Evolutionary conservation across 768 basidiomycete genomes (phyloP).

Genomic region (Auricularia auricula-judae): DNA sequence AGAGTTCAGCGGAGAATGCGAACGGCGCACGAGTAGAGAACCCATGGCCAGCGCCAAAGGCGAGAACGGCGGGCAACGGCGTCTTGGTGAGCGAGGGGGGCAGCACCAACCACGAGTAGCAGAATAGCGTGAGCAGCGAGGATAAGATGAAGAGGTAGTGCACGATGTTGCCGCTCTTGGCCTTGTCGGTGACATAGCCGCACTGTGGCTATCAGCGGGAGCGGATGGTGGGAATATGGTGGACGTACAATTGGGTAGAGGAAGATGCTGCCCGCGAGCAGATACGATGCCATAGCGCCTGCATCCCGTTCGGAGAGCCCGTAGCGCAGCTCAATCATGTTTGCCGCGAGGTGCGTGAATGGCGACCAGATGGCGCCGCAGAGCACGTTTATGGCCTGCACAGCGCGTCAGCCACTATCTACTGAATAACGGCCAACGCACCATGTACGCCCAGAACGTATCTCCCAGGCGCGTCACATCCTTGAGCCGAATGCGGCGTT

Average conservation of each 20-base stretch:
- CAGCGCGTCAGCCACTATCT: too few species aligned
- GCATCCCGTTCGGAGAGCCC: slow-evolving; percentile 47
- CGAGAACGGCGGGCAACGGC: slow-evolving; percentile 48
- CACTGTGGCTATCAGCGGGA: slow-evolving; percentile 25
- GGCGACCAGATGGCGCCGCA: slow-evolving; percentile 73
- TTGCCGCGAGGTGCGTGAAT: slow-evolving; percentile 65
- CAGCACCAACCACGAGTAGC: slow-evolving; percentile 56
- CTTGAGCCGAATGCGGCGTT: slow-evolving; percentile 46
- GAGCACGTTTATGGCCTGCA: slow-evolving; percentile 48
- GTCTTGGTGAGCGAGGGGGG: slow-evolving; percentile 46
- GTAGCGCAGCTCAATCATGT: slow-evolving; percentile 63
- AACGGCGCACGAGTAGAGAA: slow-evolving; percentile 51
- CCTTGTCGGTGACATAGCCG: slow-evolving; percentile 53
- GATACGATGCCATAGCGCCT: slow-evolving; percentile 55
- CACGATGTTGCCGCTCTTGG: slow-evolving; percentile 46
- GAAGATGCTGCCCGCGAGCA: slow-evolving; percentile 56
- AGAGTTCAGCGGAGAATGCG: not conserved
- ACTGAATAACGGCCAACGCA: too few species aligned
- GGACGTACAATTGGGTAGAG: slow-evolving; percentile 55
- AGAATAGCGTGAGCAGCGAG: slow-evolving; percentile 45
- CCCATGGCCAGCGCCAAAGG: slow-evolving; percentile 60
- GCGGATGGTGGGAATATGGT: not conserved
- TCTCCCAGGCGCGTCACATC: slow-evolving; percentile 61
- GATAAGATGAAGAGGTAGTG: slow-evolving; percentile 47
- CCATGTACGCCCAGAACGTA: slow-evolving; percentile 71